Evolutionary conservation across 164 flowering plant genomes (phyloP), one percentile per base, ranked within the genome.

Genomic region (Tetrastigma voinierianum): DNA sequence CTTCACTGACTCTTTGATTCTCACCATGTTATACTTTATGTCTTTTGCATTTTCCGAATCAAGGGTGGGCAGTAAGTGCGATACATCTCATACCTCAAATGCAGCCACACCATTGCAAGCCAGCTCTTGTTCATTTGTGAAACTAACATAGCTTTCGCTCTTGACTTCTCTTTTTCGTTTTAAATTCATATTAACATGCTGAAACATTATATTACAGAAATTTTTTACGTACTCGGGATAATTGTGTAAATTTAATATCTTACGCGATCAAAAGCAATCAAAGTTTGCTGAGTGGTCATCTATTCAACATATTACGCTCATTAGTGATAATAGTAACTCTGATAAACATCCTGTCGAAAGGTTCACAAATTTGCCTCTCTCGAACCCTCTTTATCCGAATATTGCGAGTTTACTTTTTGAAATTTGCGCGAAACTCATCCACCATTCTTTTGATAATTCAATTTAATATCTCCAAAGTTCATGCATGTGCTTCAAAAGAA

Each of bases 381-480:
- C 77, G 10, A 55, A n/a, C 90, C 99, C 99, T 76, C 92, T 81
- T 47, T 98, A 92, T 76, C n/a, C 89, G 97, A 57, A 95, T 92
- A 65, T 80, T 92, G 84, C 92, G n/a, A 97, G 80, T 90, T 92
- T n/a, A 75, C 97, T 95, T 74, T 87, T 89, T 17, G 97, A 84
- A 65, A 88, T 70, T 77, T 87, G n/a, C 94, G 78, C 92, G 99
- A 75, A 95, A 95, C 9, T 95, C 99, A 84, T 95, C 99, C 62
- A 93, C n/a, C 97, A 95, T 86, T 67, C 76, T 81, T 95, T n/a
- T n/a, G n/a, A n/a, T n/a, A n/a, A n/a, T 92, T n/a, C 98, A 71
- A 95, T 92, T n/a, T n/a, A n/a, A 72, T 95, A 97, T 74, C n/a
- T n/a, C 99, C 99, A 85, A 95, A 95, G 92, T 65, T 92, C 94